These are phyloP conservation scores for Zymoseptoria crescenta DNA, from an alignment of 2,329 filamentous ascomycete species.

Conservation along the genomic window DNA sequence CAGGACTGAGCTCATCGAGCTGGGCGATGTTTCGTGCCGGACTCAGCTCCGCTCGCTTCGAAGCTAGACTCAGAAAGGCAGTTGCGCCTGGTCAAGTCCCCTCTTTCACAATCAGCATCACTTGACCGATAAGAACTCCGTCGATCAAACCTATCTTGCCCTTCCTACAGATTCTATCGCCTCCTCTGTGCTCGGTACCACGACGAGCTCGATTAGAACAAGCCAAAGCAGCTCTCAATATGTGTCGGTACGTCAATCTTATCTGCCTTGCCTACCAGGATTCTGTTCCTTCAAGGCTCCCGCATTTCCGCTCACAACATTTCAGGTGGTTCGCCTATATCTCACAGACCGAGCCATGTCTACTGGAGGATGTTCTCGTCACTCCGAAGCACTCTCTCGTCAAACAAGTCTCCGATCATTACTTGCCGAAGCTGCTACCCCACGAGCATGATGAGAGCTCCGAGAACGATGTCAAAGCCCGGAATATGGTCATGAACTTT, in stretches of 20 bases:
- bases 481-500: constrained; percentile 48
- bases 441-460: constrained; percentile 39
- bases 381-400: constrained; percentile 36
- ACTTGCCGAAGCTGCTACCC: constrained; percentile 46
- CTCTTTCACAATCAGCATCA: background rate
- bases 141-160: background rate
- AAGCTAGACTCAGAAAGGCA: background rate
- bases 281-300: background rate
- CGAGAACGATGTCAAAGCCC: constrained; percentile 39
- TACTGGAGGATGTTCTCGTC: constrained; percentile 49
- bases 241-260: constrained; percentile 24
- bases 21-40: background rate
- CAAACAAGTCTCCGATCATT: constrained; percentile 46
- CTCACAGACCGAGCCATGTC: constrained; percentile 44
- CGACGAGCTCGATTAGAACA: background rate
- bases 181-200: background rate
- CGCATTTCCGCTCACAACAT: background rate
- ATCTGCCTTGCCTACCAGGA: background rate
- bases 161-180: background rate
- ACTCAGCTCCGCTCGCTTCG: background rate
- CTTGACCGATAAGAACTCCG: background rate
- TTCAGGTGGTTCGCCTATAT: constrained; percentile 50
- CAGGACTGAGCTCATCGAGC: background rate
- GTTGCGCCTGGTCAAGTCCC: background rate
- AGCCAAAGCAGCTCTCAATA: constrained; percentile 8